phyloP scores from a whole-genome alignment of 805 yeast species.

The Cyberlindnera misumaiensis region DNA sequence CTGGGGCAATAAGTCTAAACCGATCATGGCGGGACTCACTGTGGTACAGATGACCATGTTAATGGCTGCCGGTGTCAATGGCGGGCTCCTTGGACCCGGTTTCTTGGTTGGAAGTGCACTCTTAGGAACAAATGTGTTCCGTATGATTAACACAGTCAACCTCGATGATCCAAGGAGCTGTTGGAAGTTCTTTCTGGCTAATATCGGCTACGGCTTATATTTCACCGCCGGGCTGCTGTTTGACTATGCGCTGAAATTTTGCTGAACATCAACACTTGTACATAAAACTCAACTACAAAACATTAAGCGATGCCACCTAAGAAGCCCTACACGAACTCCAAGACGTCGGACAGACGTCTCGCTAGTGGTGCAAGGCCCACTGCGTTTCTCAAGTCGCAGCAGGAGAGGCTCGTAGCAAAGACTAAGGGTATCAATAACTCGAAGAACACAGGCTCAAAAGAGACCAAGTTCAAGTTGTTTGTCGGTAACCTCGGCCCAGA shows the following conservation, averaged over 20 bases:
- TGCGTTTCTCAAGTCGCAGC: slow-evolving; percentile 24
- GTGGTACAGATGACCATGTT: slow-evolving; percentile 60
- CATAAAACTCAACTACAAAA: background rate
- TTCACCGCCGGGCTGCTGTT: slow-evolving; percentile 59
- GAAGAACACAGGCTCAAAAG: slow-evolving; percentile 1
- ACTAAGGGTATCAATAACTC: slow-evolving; percentile 15
- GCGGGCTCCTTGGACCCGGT: slow-evolving; percentile 71
- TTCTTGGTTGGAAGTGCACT: slow-evolving; percentile 59
- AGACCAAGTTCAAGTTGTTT: slow-evolving; percentile 50
- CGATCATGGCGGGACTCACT: slow-evolving; percentile 57
- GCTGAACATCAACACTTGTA: too few relatives aligned
- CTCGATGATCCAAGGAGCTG: slow-evolving; percentile 76
- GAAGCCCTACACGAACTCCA: slow-evolving; percentile 13
- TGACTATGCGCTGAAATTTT: slow-evolving; percentile 45
- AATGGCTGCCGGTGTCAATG: slow-evolving; percentile 61
- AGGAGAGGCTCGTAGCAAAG: slow-evolving; percentile 17
- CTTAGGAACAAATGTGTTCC: slow-evolving; percentile 62
- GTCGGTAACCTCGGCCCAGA: slow-evolving; percentile 71
- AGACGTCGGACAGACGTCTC: slow-evolving; percentile 47
- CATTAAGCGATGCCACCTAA: slow-evolving; percentile 6
- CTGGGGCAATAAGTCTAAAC: slow-evolving; percentile 81
- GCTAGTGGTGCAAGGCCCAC: slow-evolving; percentile 46
- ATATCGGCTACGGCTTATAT: slow-evolving; percentile 69
- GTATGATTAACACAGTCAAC: slow-evolving; percentile 68
- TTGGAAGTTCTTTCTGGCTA: slow-evolving; percentile 72